phyloP scores from a whole-genome alignment of 2,329 filamentous ascomycete species.

The Neofusicoccum sp. region DNA sequence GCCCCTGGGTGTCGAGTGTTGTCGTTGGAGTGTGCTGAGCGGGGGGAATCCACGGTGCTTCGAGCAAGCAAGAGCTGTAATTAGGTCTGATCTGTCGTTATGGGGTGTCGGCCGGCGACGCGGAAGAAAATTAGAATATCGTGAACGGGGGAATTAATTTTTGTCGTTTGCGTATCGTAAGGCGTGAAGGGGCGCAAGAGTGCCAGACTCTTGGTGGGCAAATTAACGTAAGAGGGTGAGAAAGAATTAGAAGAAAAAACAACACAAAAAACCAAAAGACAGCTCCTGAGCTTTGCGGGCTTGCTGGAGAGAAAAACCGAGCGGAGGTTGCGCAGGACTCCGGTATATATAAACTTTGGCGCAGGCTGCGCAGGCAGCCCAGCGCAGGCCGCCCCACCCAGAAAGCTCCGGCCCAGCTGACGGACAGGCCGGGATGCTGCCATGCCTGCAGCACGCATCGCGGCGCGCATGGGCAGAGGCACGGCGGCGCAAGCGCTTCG shows the following conservation, averaged over 20 bases:
- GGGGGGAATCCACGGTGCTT: slow-evolving; percentile 22
- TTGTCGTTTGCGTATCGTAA: slow-evolving; percentile 25
- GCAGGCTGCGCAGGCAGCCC: background rate
- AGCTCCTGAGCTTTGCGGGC: slow-evolving; percentile 54
- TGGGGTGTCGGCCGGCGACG: slow-evolving; percentile 45
- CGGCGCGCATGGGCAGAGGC: slow-evolving; percentile 9
- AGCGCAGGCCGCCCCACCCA: slow-evolving; percentile 9
- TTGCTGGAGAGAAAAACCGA: slow-evolving; percentile 50
- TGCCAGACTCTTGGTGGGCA: slow-evolving; percentile 24
- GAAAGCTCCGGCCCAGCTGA: slow-evolving; percentile 17
- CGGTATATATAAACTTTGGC: slow-evolving; percentile 16
- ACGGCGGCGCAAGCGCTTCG: slow-evolving; percentile 18
- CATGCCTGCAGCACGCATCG: slow-evolving; percentile 16
- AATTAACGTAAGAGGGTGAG: slow-evolving; percentile 18
- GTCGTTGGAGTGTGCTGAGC: slow-evolving; percentile 23
- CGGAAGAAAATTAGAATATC: slow-evolving; percentile 35
- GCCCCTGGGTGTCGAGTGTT: slow-evolving; percentile 21
- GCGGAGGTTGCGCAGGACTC: slow-evolving; percentile 12
- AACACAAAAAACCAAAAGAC: slow-evolving; percentile 46
- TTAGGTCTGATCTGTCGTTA: slow-evolving; percentile 19
- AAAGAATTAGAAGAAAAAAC: slow-evolving; percentile 37
- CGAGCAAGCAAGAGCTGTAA: slow-evolving; percentile 24
- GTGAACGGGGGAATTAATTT: slow-evolving; percentile 27
- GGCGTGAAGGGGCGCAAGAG: slow-evolving; percentile 26
- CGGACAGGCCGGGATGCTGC: slow-evolving; percentile 18